These are phyloP conservation scores for Leccinum subgranulosum DNA, from an alignment of 768 basidiomycete species.

Conservation along the genomic window DNA sequence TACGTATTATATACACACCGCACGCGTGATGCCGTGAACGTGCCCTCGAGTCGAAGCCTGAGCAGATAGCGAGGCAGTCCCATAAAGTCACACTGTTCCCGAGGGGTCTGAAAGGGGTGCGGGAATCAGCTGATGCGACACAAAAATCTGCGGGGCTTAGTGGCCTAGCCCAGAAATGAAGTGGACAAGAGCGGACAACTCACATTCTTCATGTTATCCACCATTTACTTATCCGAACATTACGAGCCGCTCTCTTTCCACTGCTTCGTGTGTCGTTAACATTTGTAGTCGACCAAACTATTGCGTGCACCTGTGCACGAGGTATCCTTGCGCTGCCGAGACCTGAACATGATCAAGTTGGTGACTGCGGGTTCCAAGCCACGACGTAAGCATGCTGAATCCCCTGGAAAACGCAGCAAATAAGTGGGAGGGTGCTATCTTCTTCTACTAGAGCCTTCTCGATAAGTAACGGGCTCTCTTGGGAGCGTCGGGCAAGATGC, in stretches of 20 bases:
- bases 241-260: conserved; percentile 2
- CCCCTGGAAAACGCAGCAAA: background rate
- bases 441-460: background rate
- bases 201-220: background rate
- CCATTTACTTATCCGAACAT: background rate
- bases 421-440: background rate
- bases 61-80: background rate
- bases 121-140: background rate
- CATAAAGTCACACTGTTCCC: conserved; percentile 1
- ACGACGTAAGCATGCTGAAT: background rate
- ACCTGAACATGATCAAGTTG: background rate
- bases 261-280: background rate
- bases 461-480: background rate
- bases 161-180: background rate
- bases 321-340: background rate
- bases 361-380: background rate
- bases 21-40: background rate
- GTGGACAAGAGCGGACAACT: background rate
- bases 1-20: conserved; percentile 6
- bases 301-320: background rate
- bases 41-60: background rate
- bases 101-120: background rate
- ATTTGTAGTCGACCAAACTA: background rate
- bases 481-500: background rate
- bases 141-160: background rate